These are phyloP conservation scores for Striga asiatica DNA, from an alignment of 257 asterid species.

Conservation along the genomic window DNA sequence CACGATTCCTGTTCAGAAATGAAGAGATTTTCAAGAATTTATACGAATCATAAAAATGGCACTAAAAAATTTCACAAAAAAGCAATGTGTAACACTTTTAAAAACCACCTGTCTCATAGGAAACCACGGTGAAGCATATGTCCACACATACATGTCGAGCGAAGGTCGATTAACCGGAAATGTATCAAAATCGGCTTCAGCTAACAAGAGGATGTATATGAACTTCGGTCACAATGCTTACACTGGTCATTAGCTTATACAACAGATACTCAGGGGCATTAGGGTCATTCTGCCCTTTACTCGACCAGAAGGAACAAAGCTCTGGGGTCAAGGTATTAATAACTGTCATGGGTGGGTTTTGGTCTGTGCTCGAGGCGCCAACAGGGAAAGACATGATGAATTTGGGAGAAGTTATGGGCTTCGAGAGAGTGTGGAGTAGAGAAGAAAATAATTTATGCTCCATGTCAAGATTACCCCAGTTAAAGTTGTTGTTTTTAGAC, in stretches of 20 bases:
- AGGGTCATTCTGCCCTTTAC: neutral
- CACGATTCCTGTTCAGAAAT: too few species aligned
- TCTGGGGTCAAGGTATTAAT: neutral
- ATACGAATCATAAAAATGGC: neutral
- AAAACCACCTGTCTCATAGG: constrained; percentile 43
- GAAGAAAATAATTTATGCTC: neutral
- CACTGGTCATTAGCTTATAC: neutral
- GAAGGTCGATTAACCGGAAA: constrained; percentile 23
- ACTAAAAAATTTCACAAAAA: too few species aligned
- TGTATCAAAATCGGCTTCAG: constrained; percentile 11
- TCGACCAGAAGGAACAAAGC: neutral
- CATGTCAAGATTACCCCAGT: neutral
- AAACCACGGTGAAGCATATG: constrained; percentile 40
- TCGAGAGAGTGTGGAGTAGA: neutral
- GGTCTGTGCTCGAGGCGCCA: neutral
- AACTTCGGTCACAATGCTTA: neutral
- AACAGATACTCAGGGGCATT: neutral
- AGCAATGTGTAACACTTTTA: neutral
- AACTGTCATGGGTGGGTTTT: neutral
- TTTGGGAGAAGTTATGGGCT: neutral
- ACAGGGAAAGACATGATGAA: neutral
- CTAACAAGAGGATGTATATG: neutral
- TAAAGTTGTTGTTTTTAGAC: too few species aligned
- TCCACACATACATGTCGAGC: constrained; percentile 46
- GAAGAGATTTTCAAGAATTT: too few species aligned